Evolutionary conservation across 441 rosid genomes (phyloP), one percentile per base, ranked within the genome.

Genomic region (Theobroma grandiflorum): DNA sequence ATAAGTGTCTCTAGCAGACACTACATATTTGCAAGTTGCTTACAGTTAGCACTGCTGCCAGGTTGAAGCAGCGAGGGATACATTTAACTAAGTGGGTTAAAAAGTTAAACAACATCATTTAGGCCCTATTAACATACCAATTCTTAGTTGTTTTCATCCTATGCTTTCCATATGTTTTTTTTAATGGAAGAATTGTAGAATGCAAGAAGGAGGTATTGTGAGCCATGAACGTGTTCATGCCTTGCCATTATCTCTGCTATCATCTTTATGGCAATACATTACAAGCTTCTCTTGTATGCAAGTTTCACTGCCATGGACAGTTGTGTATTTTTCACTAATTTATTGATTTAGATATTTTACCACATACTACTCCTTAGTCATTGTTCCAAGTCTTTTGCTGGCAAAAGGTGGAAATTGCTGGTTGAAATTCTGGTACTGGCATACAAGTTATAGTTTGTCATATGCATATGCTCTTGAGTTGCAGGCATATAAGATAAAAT

Each of bases 291-390:
- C 62, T 49, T 31, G 10, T 53, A 22, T 73, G 12, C 37, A 14
- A 40, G 20, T 38, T 73, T 45, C 65, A 38, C 37, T 73, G 37
- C 37, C 65, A 73, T 6, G 16, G 40, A 38, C 20, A 38, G 37
- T 73, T 40, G 12, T 40, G 6, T 6, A n/a, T 57, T 3, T 20
- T 73, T 73, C 65, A n/a, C 55, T 72, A 52, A 37, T 10, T 72
- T 18, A 9, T 8, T 71, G 50, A 11, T 55, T 38, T 20, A 62
- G 38, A 57, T 35, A 12, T 4, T 40, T 74, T 12, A 57, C 77
- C 52, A 57, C 16, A 74, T 57, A 74, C 26, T 57, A n/a, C 20
- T 73, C 50, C 75, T 72, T 52, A 43, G 49, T 55, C 64, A n/a
- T 37, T 72, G 35, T 55, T 73, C 50, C 37, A 6, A 73, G 52